Evolutionary conservation across 192 early-diverging fungal genomes (phyloP), one percentile per base, ranked within the genome.

Genomic region (Polychytrium aggregatum): DNA sequence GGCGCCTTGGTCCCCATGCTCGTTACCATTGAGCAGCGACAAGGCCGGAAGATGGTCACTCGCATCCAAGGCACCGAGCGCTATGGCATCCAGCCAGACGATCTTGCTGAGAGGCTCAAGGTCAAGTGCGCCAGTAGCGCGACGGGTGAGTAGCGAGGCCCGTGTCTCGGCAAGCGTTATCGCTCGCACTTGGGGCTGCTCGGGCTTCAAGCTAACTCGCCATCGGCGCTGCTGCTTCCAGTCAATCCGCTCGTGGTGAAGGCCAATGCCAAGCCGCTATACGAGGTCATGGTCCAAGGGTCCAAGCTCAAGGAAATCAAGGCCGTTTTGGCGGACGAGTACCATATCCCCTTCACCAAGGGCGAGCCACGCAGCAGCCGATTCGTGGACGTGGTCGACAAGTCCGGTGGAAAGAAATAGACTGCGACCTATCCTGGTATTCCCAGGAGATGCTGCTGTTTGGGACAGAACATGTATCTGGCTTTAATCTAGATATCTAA

Each of bases 261-360:
- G 22, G 64, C 67, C 10, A 78, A 77, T 11, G 71, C 74, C 41
- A 43, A 63, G 31, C 65, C 75, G 14, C 30, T 74, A 27, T 59
- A 65, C 18, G 84, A 87, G 48, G 65, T 87, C 5, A 72, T 86
- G 74, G 79, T 83, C 0, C 85, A 87, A 59, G 85, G 85, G n/a
- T 69, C 69, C 31, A 84, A 87, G 48, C 59, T 72, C 28, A 82
- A 76, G 53, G 71, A 69, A 41, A 62, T 83, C 2, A 71, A 65
- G n/a, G 57, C 52, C 11, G 42, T 70, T 1, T 48, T 86, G 26
- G 40, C 60, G 39, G 62, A 59, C 37, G 42, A 45, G 37, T 70
- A 48, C 29, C 52, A 53, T 16, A 41, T 74, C 26, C 53, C 58
- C 29, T 70, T 70, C 44, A 40, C 6, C 42, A 44, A 34, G 50